Evolutionary conservation across 2,329 filamentous ascomycete genomes (phyloP).

Genomic region (Neofusicoccum umdonicola): DNA sequence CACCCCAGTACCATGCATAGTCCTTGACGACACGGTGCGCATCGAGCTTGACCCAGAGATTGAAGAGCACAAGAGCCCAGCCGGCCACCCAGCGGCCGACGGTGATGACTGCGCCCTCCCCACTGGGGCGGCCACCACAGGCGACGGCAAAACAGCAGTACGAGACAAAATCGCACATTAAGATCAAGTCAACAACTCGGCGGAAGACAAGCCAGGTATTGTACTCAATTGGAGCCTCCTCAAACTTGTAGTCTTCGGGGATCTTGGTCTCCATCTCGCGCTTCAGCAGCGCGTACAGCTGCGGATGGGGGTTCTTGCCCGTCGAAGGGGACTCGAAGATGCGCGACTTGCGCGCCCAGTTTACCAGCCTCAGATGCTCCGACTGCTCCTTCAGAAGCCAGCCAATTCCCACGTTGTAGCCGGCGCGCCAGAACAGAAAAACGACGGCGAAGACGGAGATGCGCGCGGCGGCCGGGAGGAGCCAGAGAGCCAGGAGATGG

Average conservation of each 20-base stretch:
- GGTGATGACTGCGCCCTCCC: constrained; percentile 69
- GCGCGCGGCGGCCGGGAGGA: constrained; percentile 67
- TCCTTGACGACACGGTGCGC: constrained; percentile 98
- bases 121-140: constrained; percentile 71
- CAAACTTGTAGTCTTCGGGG: constrained; percentile 87
- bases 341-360: constrained; percentile 81
- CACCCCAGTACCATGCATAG: constrained; percentile 99
- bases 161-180: constrained; percentile 98
- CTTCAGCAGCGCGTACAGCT: constrained; percentile 80
- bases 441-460: constrained; percentile 75
- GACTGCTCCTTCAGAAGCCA: constrained; percentile 87
- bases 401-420: constrained; percentile 93
- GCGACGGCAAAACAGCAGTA: constrained; percentile 95
- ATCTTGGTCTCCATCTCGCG: constrained; percentile 93
- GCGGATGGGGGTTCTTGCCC: constrained; percentile 79
- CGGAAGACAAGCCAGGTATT: constrained; percentile 98
- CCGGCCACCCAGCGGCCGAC: constrained; percentile 75
- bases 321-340: constrained; percentile 81
- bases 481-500: constrained; percentile 72
- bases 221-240: constrained; percentile 92
- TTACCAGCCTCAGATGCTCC: constrained; percentile 77
- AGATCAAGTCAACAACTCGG: constrained; percentile 89
- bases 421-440: constrained; percentile 88
- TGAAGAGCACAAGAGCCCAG: constrained; percentile 80
- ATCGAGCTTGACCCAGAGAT: constrained; percentile 97